Evolutionary conservation across 306 rosid species (phyloP).

Genomic region (Oxytropis ochrocephala): DNA sequence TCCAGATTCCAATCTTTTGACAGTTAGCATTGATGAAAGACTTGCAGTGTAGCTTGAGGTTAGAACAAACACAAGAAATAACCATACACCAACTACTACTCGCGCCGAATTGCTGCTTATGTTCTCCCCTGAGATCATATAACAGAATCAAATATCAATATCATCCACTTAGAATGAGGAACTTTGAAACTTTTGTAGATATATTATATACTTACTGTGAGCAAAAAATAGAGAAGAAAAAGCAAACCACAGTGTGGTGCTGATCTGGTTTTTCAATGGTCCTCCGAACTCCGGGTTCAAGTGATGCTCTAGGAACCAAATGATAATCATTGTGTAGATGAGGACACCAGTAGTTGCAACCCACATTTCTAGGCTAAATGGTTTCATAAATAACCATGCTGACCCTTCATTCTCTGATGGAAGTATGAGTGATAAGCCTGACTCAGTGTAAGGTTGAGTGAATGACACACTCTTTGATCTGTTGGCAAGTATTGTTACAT

Average conservation of each 20-base stretch:
- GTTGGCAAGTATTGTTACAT: slow-evolving; percentile 44
- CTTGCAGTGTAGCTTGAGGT: slow-evolving; percentile 73
- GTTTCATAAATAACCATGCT: slow-evolving; percentile 51
- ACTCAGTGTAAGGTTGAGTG: slow-evolving; percentile 61
- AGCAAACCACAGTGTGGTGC: slow-evolving; percentile 57
- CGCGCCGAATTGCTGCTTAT: slow-evolving; percentile 41
- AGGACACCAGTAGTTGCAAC: slow-evolving; percentile 26
- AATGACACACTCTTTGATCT: slow-evolving; percentile 37
- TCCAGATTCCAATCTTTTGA: slow-evolving; percentile 18
- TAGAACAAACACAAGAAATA: slow-evolving; percentile 47
- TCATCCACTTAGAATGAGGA: not conserved
- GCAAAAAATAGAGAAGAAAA: slow-evolving; percentile 61
- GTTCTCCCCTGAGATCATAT: slow-evolving; percentile 36
- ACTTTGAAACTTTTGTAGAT: not conserved
- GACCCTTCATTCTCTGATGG: slow-evolving; percentile 31
- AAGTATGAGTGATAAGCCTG: slow-evolving; percentile 44
- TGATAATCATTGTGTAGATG: slow-evolving; percentile 43
- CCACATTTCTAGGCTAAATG: slow-evolving; percentile 57
- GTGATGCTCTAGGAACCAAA: slow-evolving; percentile 61
- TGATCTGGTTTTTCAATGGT: slow-evolving; percentile 46
- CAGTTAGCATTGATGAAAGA: slow-evolving; percentile 57
- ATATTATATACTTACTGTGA: slow-evolving; percentile 44
- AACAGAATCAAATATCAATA: not conserved
- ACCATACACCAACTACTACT: slow-evolving; percentile 38
- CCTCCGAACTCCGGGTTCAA: slow-evolving; percentile 49